Evolutionary conservation across 2,329 filamentous ascomycete species (phyloP), one percentile per base, ranked within the genome.

Genomic region (Orbilia javanica): DNA sequence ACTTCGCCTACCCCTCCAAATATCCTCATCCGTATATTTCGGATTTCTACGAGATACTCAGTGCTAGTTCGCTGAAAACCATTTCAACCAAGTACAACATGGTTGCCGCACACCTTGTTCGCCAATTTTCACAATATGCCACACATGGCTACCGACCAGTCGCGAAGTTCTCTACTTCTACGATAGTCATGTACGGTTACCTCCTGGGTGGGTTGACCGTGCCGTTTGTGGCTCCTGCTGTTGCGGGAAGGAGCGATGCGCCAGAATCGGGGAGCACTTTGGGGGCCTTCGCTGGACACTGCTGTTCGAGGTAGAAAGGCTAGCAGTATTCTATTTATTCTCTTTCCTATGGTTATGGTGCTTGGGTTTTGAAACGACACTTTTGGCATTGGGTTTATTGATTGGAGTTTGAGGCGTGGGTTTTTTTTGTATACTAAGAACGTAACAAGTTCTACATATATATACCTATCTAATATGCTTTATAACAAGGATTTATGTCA

Each of bases 261-360:
- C 50, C 50, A 8, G 50, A 60, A 34, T 25, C 15, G 13, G 36
- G 42, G 20, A 74, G 67, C 20, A 64, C 63, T 22, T 55, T 66
- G 42, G 76, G 55, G 1, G 75, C 72, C 7, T 65, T 81, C 18
- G 79, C 71, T 31, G 63, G 80, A 25, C 80, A 81, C 36, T 80
- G 80, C 52, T 81, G 80, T 60, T 81, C 80, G 18, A 77, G 80
- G 39, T 81, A 79, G 57, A 36, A n/a, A n/a, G n/a, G n/a, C n/a
- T n/a, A n/a, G n/a, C 22, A 11, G 53, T 25, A 25, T 39, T 66
- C 18, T 3, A 18, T 44, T 22, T 18, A 8, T 27, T n/a, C 22
- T 25, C 13, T 31, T n/a, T 18, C 31, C 13, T 39, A n/a, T 48
- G 44, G 46, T 20, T 18, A 10, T 46, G n/a, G 29, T 66, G 27